A percentile compares a stretch with the other conserved stretches of the same genome.
These are phyloP conservation scores for Prunus persica DNA, from an alignment of 306 rosid species.

Conservation along the genomic window DNA sequence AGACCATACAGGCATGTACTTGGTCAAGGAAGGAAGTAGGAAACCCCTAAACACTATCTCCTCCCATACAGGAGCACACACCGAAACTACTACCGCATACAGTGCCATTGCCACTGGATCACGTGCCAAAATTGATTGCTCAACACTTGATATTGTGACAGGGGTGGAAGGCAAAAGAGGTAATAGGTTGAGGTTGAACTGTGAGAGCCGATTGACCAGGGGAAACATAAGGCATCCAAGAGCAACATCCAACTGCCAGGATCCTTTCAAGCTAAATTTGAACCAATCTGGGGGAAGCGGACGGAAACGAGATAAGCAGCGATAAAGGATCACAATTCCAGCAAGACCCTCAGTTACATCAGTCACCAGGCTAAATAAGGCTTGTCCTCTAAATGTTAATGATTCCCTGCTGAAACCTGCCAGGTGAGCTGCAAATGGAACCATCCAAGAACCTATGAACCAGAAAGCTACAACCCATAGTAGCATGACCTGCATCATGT, in stretches of 20 bases:
- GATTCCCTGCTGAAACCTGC: conserved; percentile 77
- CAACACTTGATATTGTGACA: conserved; percentile 74
- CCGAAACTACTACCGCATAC: conserved; percentile 71
- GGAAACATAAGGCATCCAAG: conserved; percentile 94
- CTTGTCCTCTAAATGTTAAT: conserved; percentile 80
- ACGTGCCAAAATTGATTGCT: conserved; percentile 84
- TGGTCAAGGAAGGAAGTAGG: conserved; percentile 87
- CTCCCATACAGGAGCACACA: conserved; percentile 98
- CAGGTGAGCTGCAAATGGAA: conserved; percentile 79
- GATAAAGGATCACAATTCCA: conserved; percentile 72
- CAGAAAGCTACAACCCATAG: conserved; percentile 90
- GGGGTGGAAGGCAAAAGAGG: conserved; percentile 88
- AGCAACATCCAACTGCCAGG: conserved; percentile 81
- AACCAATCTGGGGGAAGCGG: conserved; percentile 99
- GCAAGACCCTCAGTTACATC: conserved; percentile 90
- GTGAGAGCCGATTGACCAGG: conserved; percentile 74
- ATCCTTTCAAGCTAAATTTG: conserved; percentile 70
- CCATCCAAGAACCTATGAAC: conserved; percentile 92
- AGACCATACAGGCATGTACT: conserved; percentile 93
- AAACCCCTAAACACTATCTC: conserved; percentile 94
- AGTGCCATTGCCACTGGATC: conserved; percentile 91
- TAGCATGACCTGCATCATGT: conserved; percentile 80
- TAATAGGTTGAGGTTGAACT: conserved; percentile 71
- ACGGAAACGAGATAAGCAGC: conserved; percentile 71
- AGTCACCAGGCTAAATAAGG: conserved; percentile 78